phyloP scores from a whole-genome alignment of 257 asterid species.

The Scutellaria baicalensis region DNA sequence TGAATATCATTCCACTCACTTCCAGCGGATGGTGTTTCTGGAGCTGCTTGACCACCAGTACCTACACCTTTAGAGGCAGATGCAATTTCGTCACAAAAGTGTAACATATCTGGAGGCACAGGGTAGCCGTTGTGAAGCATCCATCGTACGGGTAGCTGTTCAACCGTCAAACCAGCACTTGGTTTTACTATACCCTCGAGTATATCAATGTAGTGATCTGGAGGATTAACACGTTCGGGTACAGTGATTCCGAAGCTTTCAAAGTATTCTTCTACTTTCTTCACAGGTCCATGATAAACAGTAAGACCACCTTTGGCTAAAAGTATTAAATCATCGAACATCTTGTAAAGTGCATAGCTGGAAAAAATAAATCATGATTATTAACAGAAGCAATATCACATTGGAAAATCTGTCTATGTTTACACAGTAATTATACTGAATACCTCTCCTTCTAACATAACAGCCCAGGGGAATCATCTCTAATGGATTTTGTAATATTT shows the following conservation, averaged over 20 bases:
- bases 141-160: conserved; percentile 95
- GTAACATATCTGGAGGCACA: conserved; percentile 95
- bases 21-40: conserved; percentile 27
- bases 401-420: background rate
- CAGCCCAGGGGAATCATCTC: background rate
- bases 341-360: conserved; percentile 89
- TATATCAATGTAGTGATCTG: conserved; percentile 86
- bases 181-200: conserved; percentile 87
- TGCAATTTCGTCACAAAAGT: conserved; percentile 62
- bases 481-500: background rate
- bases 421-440: background rate
- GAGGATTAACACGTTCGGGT: conserved; percentile 90
- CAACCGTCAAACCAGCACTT: conserved; percentile 44
- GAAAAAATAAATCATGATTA: conserved; percentile 5
- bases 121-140: conserved; percentile 97
- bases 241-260: conserved; percentile 57
- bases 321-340: conserved; percentile 92
- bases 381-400: background rate
- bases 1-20: conserved; percentile 28
- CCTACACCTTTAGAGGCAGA: conserved; percentile 53
- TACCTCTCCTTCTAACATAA: background rate
- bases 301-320: conserved; percentile 93
- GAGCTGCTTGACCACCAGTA: conserved; percentile 19
- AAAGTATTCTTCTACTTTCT: conserved; percentile 88
- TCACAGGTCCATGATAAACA: conserved; percentile 86